These are phyloP conservation scores for Mycosphaerella sp. DNA, from an alignment of 2,329 filamentous ascomycete genomes.

Conservation along the genomic window DNA sequence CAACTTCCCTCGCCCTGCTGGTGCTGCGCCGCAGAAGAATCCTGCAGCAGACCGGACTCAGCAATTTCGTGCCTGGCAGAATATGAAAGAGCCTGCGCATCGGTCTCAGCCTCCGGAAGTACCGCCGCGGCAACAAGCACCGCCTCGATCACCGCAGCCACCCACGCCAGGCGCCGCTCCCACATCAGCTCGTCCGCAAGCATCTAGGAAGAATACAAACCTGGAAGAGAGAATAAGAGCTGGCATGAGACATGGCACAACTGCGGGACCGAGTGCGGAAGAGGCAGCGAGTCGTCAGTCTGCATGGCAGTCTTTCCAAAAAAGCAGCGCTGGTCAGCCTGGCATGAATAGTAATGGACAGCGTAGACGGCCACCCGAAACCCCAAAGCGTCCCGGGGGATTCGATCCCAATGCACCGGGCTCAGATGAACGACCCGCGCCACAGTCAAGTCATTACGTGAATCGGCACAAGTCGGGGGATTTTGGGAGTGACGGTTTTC, in stretches of 20 bases:
- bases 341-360: constrained; percentile 36
- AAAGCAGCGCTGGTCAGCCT: constrained; percentile 24
- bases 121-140: constrained; percentile 17
- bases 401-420: constrained; percentile 55
- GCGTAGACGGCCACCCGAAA: constrained; percentile 30
- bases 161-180: constrained; percentile 12
- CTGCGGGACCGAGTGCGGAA: constrained; percentile 15
- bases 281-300: constrained; percentile 31
- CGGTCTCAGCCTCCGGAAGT: constrained; percentile 21
- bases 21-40: constrained; percentile 32
- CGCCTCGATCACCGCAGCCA: constrained; percentile 24
- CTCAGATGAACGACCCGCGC: constrained; percentile 54
- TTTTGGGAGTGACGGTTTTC: constrained; percentile 24
- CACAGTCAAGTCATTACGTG: constrained; percentile 24
- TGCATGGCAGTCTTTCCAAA: constrained; percentile 33
- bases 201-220: constrained; percentile 31
- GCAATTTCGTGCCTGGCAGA: constrained; percentile 46
- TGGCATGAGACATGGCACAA: constrained; percentile 31
- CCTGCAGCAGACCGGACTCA: constrained; percentile 39
- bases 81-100: constrained; percentile 39
- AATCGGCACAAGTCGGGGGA: constrained; percentile 30
- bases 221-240: constrained; percentile 35
- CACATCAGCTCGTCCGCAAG: constrained; percentile 12
- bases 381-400: constrained; percentile 47
- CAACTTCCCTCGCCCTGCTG: constrained; percentile 36